Conservation (phyloP, 2,329 filamentous ascomycete species). For the Ophidiomyces ophidiicola region DNA sequence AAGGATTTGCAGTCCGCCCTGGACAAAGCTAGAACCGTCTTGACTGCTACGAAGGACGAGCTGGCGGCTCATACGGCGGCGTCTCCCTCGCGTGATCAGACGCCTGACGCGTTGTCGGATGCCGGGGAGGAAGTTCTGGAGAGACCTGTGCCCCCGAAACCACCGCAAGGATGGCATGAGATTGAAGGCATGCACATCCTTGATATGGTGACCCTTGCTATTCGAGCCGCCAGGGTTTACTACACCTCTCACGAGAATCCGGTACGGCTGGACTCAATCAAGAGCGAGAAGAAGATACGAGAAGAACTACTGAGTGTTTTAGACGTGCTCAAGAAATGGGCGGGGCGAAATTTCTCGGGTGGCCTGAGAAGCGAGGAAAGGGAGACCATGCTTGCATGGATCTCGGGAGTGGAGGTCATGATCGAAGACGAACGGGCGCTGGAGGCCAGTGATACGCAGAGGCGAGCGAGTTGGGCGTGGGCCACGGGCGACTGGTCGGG, state of each 20-base stretch:
- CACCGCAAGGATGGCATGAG: conserved; percentile 61
- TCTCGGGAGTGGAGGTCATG: conserved; percentile 63
- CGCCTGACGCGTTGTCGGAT: conserved; percentile 27
- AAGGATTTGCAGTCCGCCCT: conserved; percentile 55
- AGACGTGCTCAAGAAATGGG: conserved; percentile 85
- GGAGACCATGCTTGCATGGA: conserved; percentile 64
- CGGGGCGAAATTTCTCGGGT: conserved; percentile 69
- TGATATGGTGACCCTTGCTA: conserved; percentile 88
- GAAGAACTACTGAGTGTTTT: conserved; percentile 74
- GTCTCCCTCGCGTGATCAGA: conserved; percentile 17
- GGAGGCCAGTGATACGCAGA: conserved; percentile 59
- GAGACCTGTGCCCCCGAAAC: conserved; percentile 17
- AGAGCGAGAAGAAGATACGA: conserved; percentile 73
- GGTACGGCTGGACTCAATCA: conserved; percentile 72
- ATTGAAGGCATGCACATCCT: conserved; percentile 84
- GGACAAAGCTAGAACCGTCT: conserved; percentile 53
- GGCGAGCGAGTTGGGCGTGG: conserved; percentile 70
- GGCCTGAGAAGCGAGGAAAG: conserved; percentile 71
- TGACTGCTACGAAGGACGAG: conserved; percentile 39
- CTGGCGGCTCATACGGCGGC: conserved; percentile 23
- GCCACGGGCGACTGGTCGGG: conserved; percentile 64
- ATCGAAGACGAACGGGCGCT: conserved; percentile 64
- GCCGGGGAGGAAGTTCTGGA: conserved; percentile 24
- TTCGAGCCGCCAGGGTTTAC: conserved; percentile 88
- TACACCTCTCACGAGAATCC: conserved; percentile 87